These are phyloP conservation scores for Huntiella decipiens DNA, from an alignment of 2,329 filamentous ascomycete species.

Conservation along the genomic window DNA sequence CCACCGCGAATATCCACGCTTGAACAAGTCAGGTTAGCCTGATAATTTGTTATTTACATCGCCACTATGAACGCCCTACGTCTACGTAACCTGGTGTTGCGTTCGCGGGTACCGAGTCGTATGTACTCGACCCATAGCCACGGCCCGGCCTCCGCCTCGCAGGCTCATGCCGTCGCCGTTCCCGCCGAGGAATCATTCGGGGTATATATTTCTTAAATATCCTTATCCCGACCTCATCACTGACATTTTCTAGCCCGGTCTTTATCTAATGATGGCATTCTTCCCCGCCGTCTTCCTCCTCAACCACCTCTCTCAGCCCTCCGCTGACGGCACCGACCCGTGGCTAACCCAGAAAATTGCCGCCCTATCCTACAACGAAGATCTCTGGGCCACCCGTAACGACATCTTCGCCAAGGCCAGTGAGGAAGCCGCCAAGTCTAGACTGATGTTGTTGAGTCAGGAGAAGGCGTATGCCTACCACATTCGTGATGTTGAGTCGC, in stretches of 20 bases:
- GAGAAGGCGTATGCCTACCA: conserved; percentile 29
- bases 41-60: no score
- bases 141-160: conserved; percentile 24
- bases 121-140: conserved; percentile 33
- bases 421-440: conserved; percentile 39
- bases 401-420: conserved; percentile 29
- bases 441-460: conserved; percentile 31
- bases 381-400: conserved; percentile 34
- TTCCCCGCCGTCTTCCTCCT: conserved; percentile 26
- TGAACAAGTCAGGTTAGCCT: no score
- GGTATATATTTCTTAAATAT: conserved; percentile 23
- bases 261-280: conserved; percentile 26
- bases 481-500: conserved; percentile 38
- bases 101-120: conserved; percentile 19
- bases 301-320: conserved; percentile 31
- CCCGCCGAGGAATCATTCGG: conserved; percentile 35
- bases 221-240: background rate
- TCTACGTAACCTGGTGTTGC: conserved; percentile 20
- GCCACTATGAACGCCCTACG: conserved; percentile 23
- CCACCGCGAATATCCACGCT: no score
- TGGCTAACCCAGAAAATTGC: conserved; percentile 25
- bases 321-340: conserved; percentile 30
- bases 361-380: conserved; percentile 21
- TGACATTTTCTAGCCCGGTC: conserved; percentile 24
- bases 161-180: conserved; percentile 24